These are phyloP conservation scores for Chalaropsis thielavioides DNA, from an alignment of 2,329 filamentous ascomycete genomes.

Conservation along the genomic window DNA sequence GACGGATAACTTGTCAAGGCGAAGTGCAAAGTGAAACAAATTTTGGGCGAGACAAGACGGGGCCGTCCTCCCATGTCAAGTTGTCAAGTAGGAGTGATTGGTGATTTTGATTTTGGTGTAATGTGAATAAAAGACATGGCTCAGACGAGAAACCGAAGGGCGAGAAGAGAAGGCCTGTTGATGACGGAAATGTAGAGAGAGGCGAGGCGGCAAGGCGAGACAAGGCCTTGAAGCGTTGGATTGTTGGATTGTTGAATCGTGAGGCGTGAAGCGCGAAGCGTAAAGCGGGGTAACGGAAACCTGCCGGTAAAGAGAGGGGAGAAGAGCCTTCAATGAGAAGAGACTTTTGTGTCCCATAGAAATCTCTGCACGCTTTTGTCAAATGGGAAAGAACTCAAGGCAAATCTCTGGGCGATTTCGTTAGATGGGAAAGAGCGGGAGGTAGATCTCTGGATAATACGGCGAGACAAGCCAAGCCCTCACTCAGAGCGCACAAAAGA, in stretches of 20 bases:
- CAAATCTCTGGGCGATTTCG: constrained; percentile 1
- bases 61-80: background rate
- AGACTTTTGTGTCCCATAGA: background rate
- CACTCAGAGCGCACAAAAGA: background rate
- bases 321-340: background rate
- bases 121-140: background rate
- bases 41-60: constrained; percentile 5
- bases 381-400: background rate
- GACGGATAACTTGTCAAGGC: background rate
- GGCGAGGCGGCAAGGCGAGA: no score
- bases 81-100: background rate
- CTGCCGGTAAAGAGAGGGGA: background rate
- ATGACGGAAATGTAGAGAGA: background rate
- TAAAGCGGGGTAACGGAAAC: background rate
- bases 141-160: background rate
- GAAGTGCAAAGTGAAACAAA: constrained; percentile 2
- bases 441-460: background rate
- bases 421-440: background rate
- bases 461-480: background rate
- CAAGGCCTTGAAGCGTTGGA: no score
- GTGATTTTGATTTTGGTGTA: no score
- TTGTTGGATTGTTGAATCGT: background rate
- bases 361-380: background rate
- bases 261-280: background rate
- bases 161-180: background rate